A percentile compares a stretch with the other conserved stretches of the same genome.
phyloP scores from a whole-genome alignment of 75 land plant species.

The Pinus tabuliformis region DNA sequence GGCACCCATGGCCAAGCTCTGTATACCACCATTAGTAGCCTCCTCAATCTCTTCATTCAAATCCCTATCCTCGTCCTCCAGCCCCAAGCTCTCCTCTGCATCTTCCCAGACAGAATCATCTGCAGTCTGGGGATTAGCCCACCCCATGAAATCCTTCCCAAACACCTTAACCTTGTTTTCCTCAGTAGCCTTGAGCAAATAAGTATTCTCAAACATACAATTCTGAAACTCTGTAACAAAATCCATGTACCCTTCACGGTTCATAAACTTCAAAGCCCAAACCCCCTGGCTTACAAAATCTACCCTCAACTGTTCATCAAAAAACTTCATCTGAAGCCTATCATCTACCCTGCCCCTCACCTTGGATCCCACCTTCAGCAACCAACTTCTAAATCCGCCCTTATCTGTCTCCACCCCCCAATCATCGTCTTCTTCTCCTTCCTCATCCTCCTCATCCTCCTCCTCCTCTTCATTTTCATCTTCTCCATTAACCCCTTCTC shows the following conservation, averaged over 20 bases:
- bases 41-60: conserved; percentile 74
- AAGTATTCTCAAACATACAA: conserved; percentile 69
- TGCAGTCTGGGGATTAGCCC: conserved; percentile 59
- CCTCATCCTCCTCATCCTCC: conserved; percentile 2
- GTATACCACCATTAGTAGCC: conserved; percentile 51
- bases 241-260: conserved; percentile 27
- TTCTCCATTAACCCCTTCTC: conserved; percentile 10
- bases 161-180: conserved; percentile 71
- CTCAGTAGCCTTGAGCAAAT: conserved; percentile 52
- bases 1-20: conserved; percentile 91
- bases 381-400: conserved; percentile 21
- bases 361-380: conserved; percentile 23
- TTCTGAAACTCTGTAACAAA: conserved; percentile 49
- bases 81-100: conserved; percentile 60
- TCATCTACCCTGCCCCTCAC: conserved; percentile 27
- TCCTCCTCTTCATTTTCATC: conserved; percentile 11
- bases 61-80: conserved; percentile 18
- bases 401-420: background rate
- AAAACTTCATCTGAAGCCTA: conserved; percentile 38
- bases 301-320: conserved; percentile 29
- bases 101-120: conserved; percentile 90
- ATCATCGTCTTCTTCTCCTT: background rate
- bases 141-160: conserved; percentile 81
- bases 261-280: conserved; percentile 66
- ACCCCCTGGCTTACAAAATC: conserved; percentile 67